Conservation (phyloP, 768 basidiomycete genomes). For the Roridomyces roridus region DNA sequence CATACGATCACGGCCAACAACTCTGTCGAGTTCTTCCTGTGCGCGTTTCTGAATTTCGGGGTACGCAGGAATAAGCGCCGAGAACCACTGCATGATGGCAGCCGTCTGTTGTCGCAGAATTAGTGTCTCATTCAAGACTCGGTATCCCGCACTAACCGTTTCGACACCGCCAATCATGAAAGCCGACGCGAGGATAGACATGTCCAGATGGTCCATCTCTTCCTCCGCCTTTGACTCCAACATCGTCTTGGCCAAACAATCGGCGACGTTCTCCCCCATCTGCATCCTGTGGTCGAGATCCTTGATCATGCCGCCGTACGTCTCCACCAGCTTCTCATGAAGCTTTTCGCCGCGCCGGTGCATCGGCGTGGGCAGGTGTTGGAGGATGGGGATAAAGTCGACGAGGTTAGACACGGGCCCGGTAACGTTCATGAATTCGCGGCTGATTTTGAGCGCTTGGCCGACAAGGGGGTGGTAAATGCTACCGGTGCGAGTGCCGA, state of each 20-base stretch:
- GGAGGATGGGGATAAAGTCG: conserved; percentile 27
- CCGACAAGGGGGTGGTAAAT: conserved; percentile 21
- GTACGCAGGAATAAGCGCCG: conserved; percentile 28
- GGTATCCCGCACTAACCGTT: conserved; percentile 26
- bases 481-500: conserved; percentile 27
- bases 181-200: conserved; percentile 36
- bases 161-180: conserved; percentile 40
- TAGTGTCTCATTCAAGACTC: neutral
- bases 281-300: conserved; percentile 33
- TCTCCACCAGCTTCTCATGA: conserved; percentile 30
- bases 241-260: conserved; percentile 39
- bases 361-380: conserved; percentile 24
- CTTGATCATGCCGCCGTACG: conserved; percentile 37
- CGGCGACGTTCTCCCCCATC: conserved; percentile 35
- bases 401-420: conserved; percentile 29
- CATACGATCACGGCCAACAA: conserved; percentile 29
- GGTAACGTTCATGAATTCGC: conserved; percentile 26
- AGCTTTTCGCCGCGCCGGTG: conserved; percentile 22
- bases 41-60: conserved; percentile 23
- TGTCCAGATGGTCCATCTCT: conserved; percentile 35
- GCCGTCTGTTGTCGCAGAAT: conserved; percentile 16
- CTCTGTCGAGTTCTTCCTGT: conserved; percentile 24
- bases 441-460: conserved; percentile 16
- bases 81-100: conserved; percentile 32
- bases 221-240: conserved; percentile 33